Conservation (phyloP, 2,329 filamentous ascomycete genomes). For the Colletotrichum plurivorum region DNA sequence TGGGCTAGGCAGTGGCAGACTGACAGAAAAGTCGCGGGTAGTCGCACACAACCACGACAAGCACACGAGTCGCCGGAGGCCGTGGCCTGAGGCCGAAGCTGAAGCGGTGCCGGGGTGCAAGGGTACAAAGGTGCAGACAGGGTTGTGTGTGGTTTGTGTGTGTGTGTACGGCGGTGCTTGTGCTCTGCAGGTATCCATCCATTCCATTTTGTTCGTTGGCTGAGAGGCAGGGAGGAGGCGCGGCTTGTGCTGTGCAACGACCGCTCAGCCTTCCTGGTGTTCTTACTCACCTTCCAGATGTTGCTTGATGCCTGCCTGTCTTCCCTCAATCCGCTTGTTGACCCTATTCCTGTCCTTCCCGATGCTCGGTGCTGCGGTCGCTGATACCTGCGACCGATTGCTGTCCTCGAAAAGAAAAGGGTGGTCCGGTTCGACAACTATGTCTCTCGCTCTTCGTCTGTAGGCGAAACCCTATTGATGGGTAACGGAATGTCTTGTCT, state of each 20-base stretch:
- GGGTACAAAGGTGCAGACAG: constrained; percentile 20
- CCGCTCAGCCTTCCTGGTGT: constrained; percentile 20
- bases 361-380: background rate
- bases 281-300: constrained; percentile 21
- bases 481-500: constrained; percentile 32
- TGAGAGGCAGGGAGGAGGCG: constrained; percentile 4
- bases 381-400: constrained; percentile 13
- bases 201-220: constrained; percentile 1
- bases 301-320: background rate
- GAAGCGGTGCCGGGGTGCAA: constrained; percentile 13
- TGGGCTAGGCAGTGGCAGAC: background rate
- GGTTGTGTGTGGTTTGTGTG: constrained; percentile 5
- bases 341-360: constrained; percentile 14
- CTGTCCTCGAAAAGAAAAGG: background rate
- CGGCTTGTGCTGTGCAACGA: constrained; percentile 16
- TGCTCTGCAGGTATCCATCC: constrained; percentile 18
- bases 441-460: constrained; percentile 3
- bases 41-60: no score
- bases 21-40: no score
- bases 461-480: no score
- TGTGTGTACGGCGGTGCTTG: constrained; percentile 1
- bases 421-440: background rate
- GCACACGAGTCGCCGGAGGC: constrained; percentile 11
- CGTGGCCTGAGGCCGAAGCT: constrained; percentile 21
- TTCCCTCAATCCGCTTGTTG: constrained; percentile 2